Evolutionary conservation across 441 rosid genomes (phyloP).

Genomic region (Croton laevigatus): DNA sequence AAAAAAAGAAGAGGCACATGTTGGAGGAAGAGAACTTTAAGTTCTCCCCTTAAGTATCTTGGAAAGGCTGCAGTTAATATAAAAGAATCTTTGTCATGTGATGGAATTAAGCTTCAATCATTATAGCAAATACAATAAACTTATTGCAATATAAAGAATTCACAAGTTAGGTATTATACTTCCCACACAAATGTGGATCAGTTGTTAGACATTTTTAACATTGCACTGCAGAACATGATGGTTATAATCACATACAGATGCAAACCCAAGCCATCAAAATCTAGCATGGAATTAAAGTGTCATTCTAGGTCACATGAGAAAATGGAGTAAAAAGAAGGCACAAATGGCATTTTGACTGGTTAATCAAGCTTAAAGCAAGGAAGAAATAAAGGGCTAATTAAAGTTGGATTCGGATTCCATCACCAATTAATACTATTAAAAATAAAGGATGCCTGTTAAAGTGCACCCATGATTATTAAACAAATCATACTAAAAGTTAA

Average conservation of each 20-base stretch:
- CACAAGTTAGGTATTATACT: not conserved
- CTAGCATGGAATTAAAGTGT: not conserved
- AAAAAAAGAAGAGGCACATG: too few species aligned
- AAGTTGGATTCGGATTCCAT: conserved; percentile 4
- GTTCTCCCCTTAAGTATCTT: not conserved
- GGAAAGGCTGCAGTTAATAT: not conserved
- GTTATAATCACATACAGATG: not conserved
- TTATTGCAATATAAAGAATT: too few species aligned
- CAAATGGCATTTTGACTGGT: not conserved
- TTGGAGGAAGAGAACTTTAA: not conserved
- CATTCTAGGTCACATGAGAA: not conserved
- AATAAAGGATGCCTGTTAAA: not conserved
- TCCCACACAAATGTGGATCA: not conserved
- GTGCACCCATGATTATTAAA: not conserved
- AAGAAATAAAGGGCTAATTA: not conserved
- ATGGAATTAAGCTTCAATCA: not conserved
- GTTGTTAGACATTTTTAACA: not conserved
- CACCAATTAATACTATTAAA: conserved; percentile 2
- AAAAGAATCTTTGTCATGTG: not conserved
- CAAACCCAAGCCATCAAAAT: too few species aligned
- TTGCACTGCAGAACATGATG: not conserved
- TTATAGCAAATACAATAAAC: not conserved
- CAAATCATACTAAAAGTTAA: not conserved
- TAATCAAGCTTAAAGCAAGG: conserved; percentile 3
- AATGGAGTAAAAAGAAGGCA: not conserved